These are phyloP conservation scores for Colletotrichum magnum DNA, from an alignment of 2,329 filamentous ascomycete species.

Conservation along the genomic window DNA sequence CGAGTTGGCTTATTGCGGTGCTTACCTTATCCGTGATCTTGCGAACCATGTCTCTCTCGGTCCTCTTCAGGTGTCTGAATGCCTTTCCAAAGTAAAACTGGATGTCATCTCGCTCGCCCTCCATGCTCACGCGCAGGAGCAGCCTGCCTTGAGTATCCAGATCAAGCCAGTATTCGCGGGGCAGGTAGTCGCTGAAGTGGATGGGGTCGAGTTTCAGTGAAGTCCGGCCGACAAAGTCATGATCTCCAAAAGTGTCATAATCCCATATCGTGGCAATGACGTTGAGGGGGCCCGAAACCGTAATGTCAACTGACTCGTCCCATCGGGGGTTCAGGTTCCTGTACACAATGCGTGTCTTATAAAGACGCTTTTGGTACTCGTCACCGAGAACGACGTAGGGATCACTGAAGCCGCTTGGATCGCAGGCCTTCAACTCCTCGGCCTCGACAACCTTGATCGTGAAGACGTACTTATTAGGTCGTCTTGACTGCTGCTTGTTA, in stretches of 20 bases:
- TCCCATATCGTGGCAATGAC: slow-evolving; percentile 99
- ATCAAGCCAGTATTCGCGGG: slow-evolving; percentile 97
- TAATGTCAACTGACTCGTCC: slow-evolving; percentile 98
- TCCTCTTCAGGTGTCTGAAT: slow-evolving; percentile 94
- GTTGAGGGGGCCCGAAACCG: slow-evolving; percentile 90
- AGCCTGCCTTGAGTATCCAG: slow-evolving; percentile 94
- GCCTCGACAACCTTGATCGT: slow-evolving; percentile 99
- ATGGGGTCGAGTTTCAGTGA: slow-evolving; percentile 98
- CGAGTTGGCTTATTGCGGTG: not conserved
- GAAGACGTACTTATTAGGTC: slow-evolving; percentile 92
- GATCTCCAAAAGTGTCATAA: slow-evolving; percentile 96
- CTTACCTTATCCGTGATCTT: slow-evolving; percentile 97
- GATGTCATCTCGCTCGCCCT: slow-evolving; percentile 97
- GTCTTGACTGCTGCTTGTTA: slow-evolving; percentile 72
- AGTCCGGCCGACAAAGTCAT: slow-evolving; percentile 97
- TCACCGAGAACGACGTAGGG: slow-evolving; percentile 97
- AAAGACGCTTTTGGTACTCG: slow-evolving; percentile 96
- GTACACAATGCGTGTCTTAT: slow-evolving; percentile 94
- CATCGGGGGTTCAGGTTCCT: slow-evolving; percentile 93
- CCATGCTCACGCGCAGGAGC: slow-evolving; percentile 95
- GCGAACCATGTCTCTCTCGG: slow-evolving; percentile 97
- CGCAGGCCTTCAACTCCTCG: slow-evolving; percentile 97
- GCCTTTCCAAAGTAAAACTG: slow-evolving; percentile 99
- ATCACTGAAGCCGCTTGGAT: slow-evolving; percentile 93
- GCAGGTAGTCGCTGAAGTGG: slow-evolving; percentile 96